These are phyloP conservation scores for Lepidium africanum DNA, from an alignment of 345 rosid species.

Conservation along the genomic window DNA sequence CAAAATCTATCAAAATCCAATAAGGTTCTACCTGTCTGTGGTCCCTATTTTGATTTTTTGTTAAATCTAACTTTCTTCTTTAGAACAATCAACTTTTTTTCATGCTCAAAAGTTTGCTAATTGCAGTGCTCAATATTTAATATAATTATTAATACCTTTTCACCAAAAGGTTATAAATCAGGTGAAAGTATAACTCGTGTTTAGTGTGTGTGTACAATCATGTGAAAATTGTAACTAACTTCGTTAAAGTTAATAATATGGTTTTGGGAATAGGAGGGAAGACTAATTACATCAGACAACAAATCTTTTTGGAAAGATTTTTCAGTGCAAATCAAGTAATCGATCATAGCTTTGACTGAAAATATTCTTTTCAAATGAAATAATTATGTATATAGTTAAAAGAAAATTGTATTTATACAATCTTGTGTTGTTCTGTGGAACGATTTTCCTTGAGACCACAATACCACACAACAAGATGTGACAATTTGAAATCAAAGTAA, in stretches of 20 bases:
- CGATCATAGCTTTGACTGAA: too few species aligned
- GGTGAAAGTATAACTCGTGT: neutral
- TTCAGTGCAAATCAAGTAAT: too few species aligned
- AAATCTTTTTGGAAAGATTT: neutral
- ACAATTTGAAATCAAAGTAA: too few species aligned
- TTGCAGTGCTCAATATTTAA: neutral
- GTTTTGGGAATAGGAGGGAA: neutral
- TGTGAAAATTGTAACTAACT: neutral
- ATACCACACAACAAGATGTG: too few species aligned
- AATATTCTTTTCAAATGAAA: too few species aligned
- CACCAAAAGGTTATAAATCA: neutral
- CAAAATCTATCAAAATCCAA: neutral
- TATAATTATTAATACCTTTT: neutral
- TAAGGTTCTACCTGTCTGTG: neutral
- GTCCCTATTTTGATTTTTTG: neutral
- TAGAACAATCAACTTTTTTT: neutral
- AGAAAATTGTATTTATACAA: too few species aligned
- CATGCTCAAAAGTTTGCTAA: constrained; percentile 6
- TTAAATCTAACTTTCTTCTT: neutral
- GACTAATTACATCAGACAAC: neutral
- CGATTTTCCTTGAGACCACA: too few species aligned
- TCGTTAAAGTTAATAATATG: neutral
- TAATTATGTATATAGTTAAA: too few species aligned
- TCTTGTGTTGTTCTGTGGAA: too few species aligned
- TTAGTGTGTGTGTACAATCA: too few species aligned